phyloP scores from a whole-genome alignment of 176 grass and related monocot species.

The Areca catechu region DNA sequence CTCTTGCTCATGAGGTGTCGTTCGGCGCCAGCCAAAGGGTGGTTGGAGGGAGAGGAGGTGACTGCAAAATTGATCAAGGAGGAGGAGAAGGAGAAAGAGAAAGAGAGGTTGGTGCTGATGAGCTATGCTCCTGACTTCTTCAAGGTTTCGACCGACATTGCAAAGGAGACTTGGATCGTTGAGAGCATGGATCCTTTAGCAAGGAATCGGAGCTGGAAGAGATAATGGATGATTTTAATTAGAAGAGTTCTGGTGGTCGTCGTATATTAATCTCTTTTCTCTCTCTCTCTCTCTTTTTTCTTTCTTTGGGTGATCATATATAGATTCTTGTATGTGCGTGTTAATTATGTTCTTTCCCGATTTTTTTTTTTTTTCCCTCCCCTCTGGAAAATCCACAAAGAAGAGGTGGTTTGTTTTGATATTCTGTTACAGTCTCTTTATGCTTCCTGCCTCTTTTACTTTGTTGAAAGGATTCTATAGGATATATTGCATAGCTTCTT shows the following conservation, averaged over 20 bases:
- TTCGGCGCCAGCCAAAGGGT: slow-evolving; percentile 70
- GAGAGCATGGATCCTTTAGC: slow-evolving; percentile 47
- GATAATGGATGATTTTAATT: slow-evolving; percentile 25
- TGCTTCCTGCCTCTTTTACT: too few species aligned
- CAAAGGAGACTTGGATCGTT: slow-evolving; percentile 94
- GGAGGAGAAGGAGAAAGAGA: slow-evolving; percentile 27
- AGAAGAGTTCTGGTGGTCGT: background rate
- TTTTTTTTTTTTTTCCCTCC: too few species aligned
- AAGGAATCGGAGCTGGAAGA: slow-evolving; percentile 68
- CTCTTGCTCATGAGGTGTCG: slow-evolving; percentile 86
- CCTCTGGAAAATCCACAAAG: too few species aligned
- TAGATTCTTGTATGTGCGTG: too few species aligned
- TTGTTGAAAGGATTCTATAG: too few species aligned
- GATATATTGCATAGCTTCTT: too few species aligned
- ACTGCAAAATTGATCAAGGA: slow-evolving; percentile 16
- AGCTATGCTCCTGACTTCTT: slow-evolving; percentile 85
- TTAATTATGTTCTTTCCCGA: too few species aligned
- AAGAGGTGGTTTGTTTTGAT: too few species aligned
- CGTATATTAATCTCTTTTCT: slow-evolving; percentile 23
- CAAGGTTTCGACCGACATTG: slow-evolving; percentile 81
- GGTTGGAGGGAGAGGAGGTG: slow-evolving; percentile 19
- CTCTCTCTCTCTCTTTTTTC: too few species aligned
- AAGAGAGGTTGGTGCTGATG: slow-evolving; percentile 68
- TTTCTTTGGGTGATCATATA: too few species aligned
- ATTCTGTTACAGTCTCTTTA: too few species aligned